phyloP scores from a whole-genome alignment of 768 basidiomycete species.

The Tephrocybe sp. region DNA sequence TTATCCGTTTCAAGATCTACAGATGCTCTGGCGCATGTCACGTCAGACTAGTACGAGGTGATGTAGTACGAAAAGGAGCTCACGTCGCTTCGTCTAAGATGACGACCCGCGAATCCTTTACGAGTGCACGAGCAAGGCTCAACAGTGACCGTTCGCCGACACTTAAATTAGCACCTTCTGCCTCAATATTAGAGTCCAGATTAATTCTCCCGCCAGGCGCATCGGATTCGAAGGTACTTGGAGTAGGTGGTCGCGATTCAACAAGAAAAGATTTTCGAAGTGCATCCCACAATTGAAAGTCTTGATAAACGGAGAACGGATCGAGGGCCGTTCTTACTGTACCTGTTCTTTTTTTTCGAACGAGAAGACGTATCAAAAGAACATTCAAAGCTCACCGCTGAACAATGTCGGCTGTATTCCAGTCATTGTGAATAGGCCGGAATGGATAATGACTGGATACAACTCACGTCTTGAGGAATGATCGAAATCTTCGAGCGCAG shows the following conservation, averaged over 20 bases:
- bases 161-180: constrained; percentile 74
- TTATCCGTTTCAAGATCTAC: constrained; percentile 80
- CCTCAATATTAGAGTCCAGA: constrained; percentile 75
- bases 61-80: constrained; percentile 6
- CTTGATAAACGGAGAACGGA: constrained; percentile 62
- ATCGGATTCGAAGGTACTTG: constrained; percentile 26
- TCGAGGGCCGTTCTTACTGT: constrained; percentile 58
- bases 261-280: constrained; percentile 57
- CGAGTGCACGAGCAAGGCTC: constrained; percentile 77
- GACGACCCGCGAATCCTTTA: constrained; percentile 72
- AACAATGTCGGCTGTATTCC: constrained; percentile 50
- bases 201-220: constrained; percentile 54
- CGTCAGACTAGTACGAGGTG: neutral
- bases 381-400: constrained; percentile 42
- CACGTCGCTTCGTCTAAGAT: constrained; percentile 79
- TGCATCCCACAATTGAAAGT: constrained; percentile 71
- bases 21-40: constrained; percentile 42
- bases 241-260: constrained; percentile 38
- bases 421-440: constrained; percentile 5
- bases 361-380: constrained; percentile 22
- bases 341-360: constrained; percentile 41
- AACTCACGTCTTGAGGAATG: constrained; percentile 65
- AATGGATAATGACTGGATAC: neutral
- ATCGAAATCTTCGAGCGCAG: constrained; percentile 60
- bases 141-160: constrained; percentile 74